Evolutionary conservation across 83 land plant genomes (phyloP).

Genomic region (Picea engelmannii): DNA sequence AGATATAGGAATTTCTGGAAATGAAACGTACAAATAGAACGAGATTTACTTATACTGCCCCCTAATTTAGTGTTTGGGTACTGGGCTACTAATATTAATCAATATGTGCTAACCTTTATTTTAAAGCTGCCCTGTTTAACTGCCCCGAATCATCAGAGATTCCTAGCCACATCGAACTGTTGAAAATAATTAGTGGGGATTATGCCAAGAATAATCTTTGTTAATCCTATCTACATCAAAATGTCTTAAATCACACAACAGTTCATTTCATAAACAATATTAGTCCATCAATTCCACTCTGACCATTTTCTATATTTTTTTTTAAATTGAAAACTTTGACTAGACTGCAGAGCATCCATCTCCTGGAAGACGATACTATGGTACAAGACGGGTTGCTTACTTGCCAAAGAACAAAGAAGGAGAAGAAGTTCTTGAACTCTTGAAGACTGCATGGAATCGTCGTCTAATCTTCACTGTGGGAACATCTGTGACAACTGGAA

Average conservation of each 20-base stretch:
- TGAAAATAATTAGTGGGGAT: no score
- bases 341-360: constrained; percentile 25
- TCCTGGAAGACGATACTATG: constrained; percentile 23
- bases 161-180: no score
- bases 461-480: constrained; percentile 26
- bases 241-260: neutral
- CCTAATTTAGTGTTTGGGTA: no score
- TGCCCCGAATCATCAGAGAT: no score
- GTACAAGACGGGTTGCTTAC: constrained; percentile 26
- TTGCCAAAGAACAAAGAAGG: constrained; percentile 30
- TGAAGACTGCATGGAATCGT: constrained; percentile 25
- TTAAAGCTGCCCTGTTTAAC: no score
- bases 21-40: no score
- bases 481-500: constrained; percentile 31
- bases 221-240: neutral
- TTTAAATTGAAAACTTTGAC: neutral
- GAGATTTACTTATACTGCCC: no score
- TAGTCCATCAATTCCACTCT: neutral
- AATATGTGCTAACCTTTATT: no score
- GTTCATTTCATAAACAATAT: neutral
- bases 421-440: constrained; percentile 28
- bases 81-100: no score
- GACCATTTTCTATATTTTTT: neutral
- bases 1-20: no score
- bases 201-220: neutral